phyloP scores from a whole-genome alignment of 805 yeast genomes.

The Candida dajiaensis region DNA sequence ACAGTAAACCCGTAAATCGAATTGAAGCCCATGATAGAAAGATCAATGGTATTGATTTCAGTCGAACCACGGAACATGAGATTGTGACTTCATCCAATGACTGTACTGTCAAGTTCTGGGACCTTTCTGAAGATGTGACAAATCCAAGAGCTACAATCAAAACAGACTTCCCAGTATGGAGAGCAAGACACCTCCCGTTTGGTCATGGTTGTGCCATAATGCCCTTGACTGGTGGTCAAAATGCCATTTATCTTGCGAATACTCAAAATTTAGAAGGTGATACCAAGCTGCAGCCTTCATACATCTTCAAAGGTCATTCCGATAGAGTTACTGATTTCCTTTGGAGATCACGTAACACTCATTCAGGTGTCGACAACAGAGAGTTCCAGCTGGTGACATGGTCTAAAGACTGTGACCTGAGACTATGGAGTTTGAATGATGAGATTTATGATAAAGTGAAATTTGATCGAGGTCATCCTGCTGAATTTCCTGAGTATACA shows the following conservation, averaged over 20 bases:
- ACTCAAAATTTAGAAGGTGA: conserved; percentile 24
- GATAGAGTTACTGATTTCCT: conserved; percentile 84
- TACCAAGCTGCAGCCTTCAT: conserved; percentile 42
- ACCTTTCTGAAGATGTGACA: conserved; percentile 36
- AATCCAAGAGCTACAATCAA: conserved; percentile 53
- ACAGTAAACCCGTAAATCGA: conserved; percentile 64
- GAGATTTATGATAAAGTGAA: conserved; percentile 41
- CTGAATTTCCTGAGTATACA: conserved; percentile 34
- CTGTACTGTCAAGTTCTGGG: conserved; percentile 79
- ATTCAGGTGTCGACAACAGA: conserved; percentile 50
- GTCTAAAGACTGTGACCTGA: conserved; percentile 82
- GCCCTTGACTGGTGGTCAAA: conserved; percentile 85
- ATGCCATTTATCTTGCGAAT: conserved; percentile 32
- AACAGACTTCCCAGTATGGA: conserved; percentile 81
- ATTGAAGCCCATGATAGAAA: conserved; percentile 77
- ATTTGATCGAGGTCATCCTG: conserved; percentile 32
- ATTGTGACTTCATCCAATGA: conserved; percentile 86
- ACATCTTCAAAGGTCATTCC: conserved; percentile 71
- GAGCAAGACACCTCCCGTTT: conserved; percentile 86
- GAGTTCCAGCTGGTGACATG: conserved; percentile 92
- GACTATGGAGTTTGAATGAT: conserved; percentile 69
- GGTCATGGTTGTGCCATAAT: conserved; percentile 84
- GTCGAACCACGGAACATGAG: conserved; percentile 49
- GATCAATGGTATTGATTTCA: conserved; percentile 85
- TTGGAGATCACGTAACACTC: conserved; percentile 66